Evolutionary conservation across 768 basidiomycete genomes (phyloP).

Genomic region (Leccinum rimulosum): DNA sequence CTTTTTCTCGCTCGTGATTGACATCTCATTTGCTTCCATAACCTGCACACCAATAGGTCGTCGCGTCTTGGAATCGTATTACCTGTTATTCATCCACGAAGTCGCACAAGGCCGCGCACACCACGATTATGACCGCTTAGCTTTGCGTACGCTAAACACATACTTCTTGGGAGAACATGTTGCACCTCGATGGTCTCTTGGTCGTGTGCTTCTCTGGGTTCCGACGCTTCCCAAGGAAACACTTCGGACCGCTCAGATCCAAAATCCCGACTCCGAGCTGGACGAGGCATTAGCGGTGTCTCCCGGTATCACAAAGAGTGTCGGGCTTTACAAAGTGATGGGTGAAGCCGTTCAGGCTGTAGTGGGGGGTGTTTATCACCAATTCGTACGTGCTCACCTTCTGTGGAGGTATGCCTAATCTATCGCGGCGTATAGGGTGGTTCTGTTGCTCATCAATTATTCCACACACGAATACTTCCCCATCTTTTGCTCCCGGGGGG

Average conservation of each 20-base stretch:
- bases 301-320: constrained; percentile 43
- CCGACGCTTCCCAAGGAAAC: constrained; percentile 48
- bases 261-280: constrained; percentile 26
- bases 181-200: constrained; percentile 72
- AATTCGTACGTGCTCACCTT: constrained; percentile 58
- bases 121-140: constrained; percentile 59
- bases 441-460: constrained; percentile 32
- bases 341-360: constrained; percentile 76
- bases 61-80: constrained; percentile 73
- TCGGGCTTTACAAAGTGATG: constrained; percentile 75
- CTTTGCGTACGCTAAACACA: constrained; percentile 59
- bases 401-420: constrained; percentile 9
- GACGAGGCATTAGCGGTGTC: constrained; percentile 27
- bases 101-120: constrained; percentile 42
- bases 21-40: not conserved
- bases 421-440: constrained; percentile 24
- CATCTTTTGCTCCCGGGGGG: constrained; percentile 29
- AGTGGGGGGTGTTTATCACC: constrained; percentile 73
- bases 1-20: constrained; percentile 1
- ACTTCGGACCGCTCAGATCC: constrained; percentile 21
- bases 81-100: constrained; percentile 67
- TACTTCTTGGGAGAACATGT: constrained; percentile 72
- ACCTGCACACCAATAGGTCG: constrained; percentile 49
- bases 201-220: constrained; percentile 72
- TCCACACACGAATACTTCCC: constrained; percentile 36